Percentiles rank a stretch among this genome's conserved stretches.
These are phyloP conservation scores for Coleophoma crateriformis DNA, from an alignment of 2,329 filamentous ascomycete species.

Conservation along the genomic window DNA sequence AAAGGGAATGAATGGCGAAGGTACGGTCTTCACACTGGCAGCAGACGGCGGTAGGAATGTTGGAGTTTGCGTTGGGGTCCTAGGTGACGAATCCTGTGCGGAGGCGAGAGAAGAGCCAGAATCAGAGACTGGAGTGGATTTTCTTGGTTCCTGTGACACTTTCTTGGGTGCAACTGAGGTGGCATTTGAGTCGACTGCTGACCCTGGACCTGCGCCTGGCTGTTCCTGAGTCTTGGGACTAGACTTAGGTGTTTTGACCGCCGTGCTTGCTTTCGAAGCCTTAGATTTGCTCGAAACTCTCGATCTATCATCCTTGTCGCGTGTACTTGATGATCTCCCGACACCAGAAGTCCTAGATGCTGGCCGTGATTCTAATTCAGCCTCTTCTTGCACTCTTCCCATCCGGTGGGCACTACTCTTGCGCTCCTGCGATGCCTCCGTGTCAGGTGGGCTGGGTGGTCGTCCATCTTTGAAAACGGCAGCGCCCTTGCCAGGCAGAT, in stretches of 20 bases:
- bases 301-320: constrained; percentile 38
- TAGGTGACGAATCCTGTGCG: constrained; percentile 49
- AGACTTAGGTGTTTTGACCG: constrained; percentile 33
- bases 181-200: constrained; percentile 27
- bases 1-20: constrained; percentile 28
- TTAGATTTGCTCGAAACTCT: constrained; percentile 49
- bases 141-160: constrained; percentile 30
- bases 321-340: constrained; percentile 10
- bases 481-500: constrained; percentile 33
- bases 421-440: constrained; percentile 45
- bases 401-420: constrained; percentile 28
- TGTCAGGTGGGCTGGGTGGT: constrained; percentile 60
- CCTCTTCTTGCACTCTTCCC: constrained; percentile 32
- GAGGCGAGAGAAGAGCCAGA: constrained; percentile 40
- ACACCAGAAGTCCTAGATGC: constrained; percentile 42
- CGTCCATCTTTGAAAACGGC: constrained; percentile 39
- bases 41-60: constrained; percentile 33
- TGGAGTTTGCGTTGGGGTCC: constrained; percentile 51
- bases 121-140: constrained; percentile 16
- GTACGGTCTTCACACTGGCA: constrained; percentile 20
- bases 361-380: constrained; percentile 28
- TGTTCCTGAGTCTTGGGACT: constrained; percentile 23
- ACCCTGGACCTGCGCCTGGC: constrained; percentile 17
- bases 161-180: constrained; percentile 34
- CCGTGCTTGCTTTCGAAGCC: constrained; percentile 52